Evolutionary conservation across 192 early-diverging fungal genomes (phyloP), one percentile per base, ranked within the genome.

Genomic region (Rhizophagus prolifer): DNA sequence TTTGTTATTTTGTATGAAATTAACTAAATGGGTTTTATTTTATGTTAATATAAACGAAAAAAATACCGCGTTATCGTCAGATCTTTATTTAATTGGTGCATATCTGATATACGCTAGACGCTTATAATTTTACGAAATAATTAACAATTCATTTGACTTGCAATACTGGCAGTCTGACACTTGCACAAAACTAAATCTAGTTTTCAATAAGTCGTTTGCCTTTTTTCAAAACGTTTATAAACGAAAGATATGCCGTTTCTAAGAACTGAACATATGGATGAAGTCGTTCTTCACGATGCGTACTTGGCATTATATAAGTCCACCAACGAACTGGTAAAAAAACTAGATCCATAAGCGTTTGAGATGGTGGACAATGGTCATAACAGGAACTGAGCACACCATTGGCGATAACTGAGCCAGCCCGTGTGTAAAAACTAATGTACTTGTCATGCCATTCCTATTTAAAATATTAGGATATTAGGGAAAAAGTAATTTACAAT

Each of bases 321-420:
- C 70, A 72, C 26, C 30, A 72, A 19, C 54, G 70, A 72, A 72
- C 21, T 72, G 70, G 70, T 59, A 50, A 47, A 36, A 72, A 72
- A 10, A 28, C 70, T 30, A 72, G 70, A 9, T 72, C 30, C 70
- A 59, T 72, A 21, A 72, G 58, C 54, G 50, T n/a, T 25, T 76
- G 34, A n/a, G 44, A 69, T 1, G 67, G 44, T 23, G 44, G 67
- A 14, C 34, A 69, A 36, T 46, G 26, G 7, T 46, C 44, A 14
- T 69, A 69, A 28, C 67, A 44, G 9, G 67, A 46, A 34, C 60
- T 12, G 0, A 62, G n/a, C 9, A 62, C 26, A 10, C 26, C 26
- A 13, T 62, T 23, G 6, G 60, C 60, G 7, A 62, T 26, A 10
- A 62, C 60, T 23, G 60, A 26, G 8, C 60, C 60, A 2, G 60